Evolutionary conservation across 2,329 filamentous ascomycete species (phyloP).

Genomic region (Colletotrichum sp.): DNA sequence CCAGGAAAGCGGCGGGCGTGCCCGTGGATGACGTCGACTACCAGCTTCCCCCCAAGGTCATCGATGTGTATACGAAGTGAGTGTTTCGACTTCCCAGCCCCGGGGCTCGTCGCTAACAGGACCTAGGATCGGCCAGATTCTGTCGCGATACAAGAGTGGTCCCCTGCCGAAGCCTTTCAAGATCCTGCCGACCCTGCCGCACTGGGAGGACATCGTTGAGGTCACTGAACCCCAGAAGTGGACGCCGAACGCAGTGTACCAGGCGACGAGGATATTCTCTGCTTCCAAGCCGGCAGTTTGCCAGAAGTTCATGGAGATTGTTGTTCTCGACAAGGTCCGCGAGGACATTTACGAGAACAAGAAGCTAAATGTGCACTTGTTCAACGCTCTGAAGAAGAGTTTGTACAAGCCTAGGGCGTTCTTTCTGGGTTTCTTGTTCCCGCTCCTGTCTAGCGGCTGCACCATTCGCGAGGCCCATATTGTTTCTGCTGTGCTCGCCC

Average conservation of each 20-base stretch:
- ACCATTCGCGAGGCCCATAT: conserved; percentile 93
- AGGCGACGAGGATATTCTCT: conserved; percentile 91
- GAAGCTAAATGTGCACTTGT: conserved; percentile 94
- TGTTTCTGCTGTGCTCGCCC: conserved; percentile 81
- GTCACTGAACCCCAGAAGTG: conserved; percentile 79
- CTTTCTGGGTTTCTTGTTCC: conserved; percentile 89
- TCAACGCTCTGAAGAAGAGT: conserved; percentile 90
- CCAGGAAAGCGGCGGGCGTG: conserved; percentile 46
- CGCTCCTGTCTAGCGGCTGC: conserved; percentile 84
- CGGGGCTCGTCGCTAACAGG: neutral
- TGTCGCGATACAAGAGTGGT: conserved; percentile 94
- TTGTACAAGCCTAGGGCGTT: conserved; percentile 95
- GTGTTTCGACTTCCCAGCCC: conserved; percentile 24
- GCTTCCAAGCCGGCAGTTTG: conserved; percentile 81
- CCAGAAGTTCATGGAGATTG: conserved; percentile 84
- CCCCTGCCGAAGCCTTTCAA: conserved; percentile 98
- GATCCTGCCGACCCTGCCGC: conserved; percentile 87
- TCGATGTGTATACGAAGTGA: conserved; percentile 92
- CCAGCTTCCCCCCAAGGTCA: conserved; percentile 86
- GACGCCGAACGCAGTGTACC: conserved; percentile 81
- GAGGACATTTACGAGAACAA: conserved; percentile 94
- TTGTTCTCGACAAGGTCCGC: conserved; percentile 88
- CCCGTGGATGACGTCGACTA: conserved; percentile 81
- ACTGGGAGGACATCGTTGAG: conserved; percentile 88
- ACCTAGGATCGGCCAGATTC: conserved; percentile 77